Base-by-base conservation (phyloP, 2,329 filamentous ascomycete genomes). In the Aspergillus latus region DNA sequence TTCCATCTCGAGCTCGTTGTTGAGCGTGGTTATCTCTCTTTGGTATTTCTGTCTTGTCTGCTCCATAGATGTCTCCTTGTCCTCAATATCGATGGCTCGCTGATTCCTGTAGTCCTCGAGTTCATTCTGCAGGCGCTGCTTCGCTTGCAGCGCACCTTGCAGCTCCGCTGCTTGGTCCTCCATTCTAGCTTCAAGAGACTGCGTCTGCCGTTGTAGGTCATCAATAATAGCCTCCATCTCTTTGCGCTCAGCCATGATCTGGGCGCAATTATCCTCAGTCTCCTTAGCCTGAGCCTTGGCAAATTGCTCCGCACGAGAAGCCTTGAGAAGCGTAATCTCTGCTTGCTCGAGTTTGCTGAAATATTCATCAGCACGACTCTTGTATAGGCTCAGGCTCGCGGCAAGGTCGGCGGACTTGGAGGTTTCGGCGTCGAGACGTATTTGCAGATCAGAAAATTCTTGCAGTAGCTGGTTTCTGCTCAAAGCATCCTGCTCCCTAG, bases 1-100 rank as follows among this genome's bases (percentile, higher is more conserved):
- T 65, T 96, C 92, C 59, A 96, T 84, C 70, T 97, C 93, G 28
- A 99, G 85, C 75, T 99, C 94, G 66, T 92, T 92, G 51, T 89
- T 94, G 48, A 97, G 80, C 3, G 89, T 89, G 13, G 90, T 88
- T 70, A 97, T 91, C 73, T 99, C 93, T 42, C 88, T 84, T 72
- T 97, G 94, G 72, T 97, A 99, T 80, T 97, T 99, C 81, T 93
- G 94, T 68, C 93, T 86, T 43, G 93, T 97, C 75, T 97, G 93
- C 76, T 99, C 94, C 84, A 97, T 89, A 64, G 90, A 94, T 8
- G 88, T 88, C 74, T 97, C 93, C 73, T 94, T 97, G 75, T 99
- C 93, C 74, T 97, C 94, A 54, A 97, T 90, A 67, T 97, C 94
- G 74, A 96, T 96, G 56, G 92, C 92, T 46, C 93, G 86, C 74